Evolutionary conservation across 306 rosid genomes (phyloP), one percentile per base, ranked within the genome.

Genomic region (Gleditsia sinensis): DNA sequence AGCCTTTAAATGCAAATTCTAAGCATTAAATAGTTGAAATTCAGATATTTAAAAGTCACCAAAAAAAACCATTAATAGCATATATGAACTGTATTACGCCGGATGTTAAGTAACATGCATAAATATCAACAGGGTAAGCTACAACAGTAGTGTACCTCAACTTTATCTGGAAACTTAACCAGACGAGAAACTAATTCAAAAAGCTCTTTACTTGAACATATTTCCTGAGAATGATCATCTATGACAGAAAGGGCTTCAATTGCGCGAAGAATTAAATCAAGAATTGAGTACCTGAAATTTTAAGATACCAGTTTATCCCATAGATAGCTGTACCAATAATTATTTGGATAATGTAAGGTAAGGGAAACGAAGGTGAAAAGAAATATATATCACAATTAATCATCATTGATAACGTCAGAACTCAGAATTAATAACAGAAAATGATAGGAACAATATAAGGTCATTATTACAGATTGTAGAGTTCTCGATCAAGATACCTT

Each of bases 131-230:
- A 37, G 67, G 20, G 45, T 21, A 53, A 67, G 25, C 76, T 54
- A 65, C 32, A 72, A 43, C 45, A 77, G 69, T 24, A 69, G 54
- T 63, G 76, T 85, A 94, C 97, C 98, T 94, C 98, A 66, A 78
- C 88, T 91, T 90, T 92, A 79, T 94, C 94, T 39, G 88, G 91
- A 56, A 94, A 75, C 82, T 85, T 94, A 60, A 90, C 78, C 68
- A 94, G 78, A 43, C 79, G 79, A 76, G 85, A 83, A 60, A 77
- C 82, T 69, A 87, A 79, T 49, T 55, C 83, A 55, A 94, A 88
- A 73, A 91, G 89, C 68, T 89, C 79, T 83, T 86, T 75, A 79
- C 87, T 88, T 74, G 91, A 85, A 82, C 96, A 88, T 56, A 91
- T 84, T 70, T 89, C 90, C 68, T 72, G 88, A 82, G 94, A 94